Evolutionary conservation across 1,284 basidiomycete genomes (phyloP), one percentile per base, ranked within the genome.

Genomic region (Tilletia setariae): DNA sequence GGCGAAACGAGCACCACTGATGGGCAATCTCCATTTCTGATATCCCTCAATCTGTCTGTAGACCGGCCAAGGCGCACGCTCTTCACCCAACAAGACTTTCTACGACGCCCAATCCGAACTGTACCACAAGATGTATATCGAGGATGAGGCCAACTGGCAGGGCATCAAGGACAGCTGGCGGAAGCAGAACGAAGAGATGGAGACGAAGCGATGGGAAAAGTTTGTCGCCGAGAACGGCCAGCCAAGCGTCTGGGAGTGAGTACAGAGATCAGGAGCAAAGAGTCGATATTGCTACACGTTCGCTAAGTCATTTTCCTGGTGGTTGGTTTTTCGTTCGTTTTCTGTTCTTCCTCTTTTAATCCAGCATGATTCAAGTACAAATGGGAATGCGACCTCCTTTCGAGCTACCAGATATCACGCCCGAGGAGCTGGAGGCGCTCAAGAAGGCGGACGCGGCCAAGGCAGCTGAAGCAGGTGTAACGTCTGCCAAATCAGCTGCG

Each of bases 141-240:
- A 61, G 32, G 56, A 61, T 30, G 56, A 61, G 56, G 56, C 56
- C 28, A 19, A 32, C 28, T 61, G 56, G 56, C 56, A 61, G 28
- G 28, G 35, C 28, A 61, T 32, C 56, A 61, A 61, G 56, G 56
- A 61, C 9, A 30, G 56, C 56, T 61, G 56, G 56, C 56, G 56
- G 13, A 61, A 61, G 56, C 56, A 61, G 56, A 61, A 61, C n/a
- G 56, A 61, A 30, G 56, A 61, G 56, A 25, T 61, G 25, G 56
- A 61, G 28, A 30, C 56, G 56, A 61, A 61, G 56, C 56, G 56
- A 19, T 61, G 56, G 56, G 56, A 61, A 30, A 61, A 61, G 56
- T 61, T 61, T n/a, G 56, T 61, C 16, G 56, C 56, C 16, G 56
- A 61, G 56, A 32, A 61, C 35, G 56, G 56, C 16, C 56, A 61